A percentile compares a stretch with the other conserved stretches of the same genome.
Conservation (phyloP, 2,329 filamentous ascomycete genomes). For the Fusarium sp. region DNA sequence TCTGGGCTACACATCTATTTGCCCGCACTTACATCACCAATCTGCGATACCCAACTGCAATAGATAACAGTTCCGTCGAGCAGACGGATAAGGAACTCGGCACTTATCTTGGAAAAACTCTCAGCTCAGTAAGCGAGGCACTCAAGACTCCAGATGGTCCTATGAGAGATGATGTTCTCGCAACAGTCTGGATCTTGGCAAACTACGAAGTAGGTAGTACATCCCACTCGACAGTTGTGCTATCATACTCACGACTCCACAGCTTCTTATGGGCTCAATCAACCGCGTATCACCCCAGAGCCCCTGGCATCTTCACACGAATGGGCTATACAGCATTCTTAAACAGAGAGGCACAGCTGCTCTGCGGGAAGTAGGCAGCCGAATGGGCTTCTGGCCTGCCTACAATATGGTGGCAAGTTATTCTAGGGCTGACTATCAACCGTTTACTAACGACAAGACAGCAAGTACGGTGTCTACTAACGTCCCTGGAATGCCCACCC, state of each 20-base stretch:
- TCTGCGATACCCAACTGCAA: conserved; percentile 49
- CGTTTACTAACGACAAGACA: conserved; percentile 37
- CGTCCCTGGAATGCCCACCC: conserved; percentile 50
- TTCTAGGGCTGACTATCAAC: no score
- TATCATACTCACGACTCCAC: conserved; percentile 17
- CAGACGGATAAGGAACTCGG: conserved; percentile 51
- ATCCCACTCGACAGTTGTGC: neutral
- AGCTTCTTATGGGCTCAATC: conserved; percentile 56
- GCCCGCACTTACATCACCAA: conserved; percentile 56
- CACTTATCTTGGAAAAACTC: conserved; percentile 52
- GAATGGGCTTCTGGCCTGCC: conserved; percentile 54
- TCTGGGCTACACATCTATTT: conserved; percentile 56
- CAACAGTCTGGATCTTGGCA: conserved; percentile 56
- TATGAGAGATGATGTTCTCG: conserved; percentile 53
- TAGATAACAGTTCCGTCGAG: conserved; percentile 40
- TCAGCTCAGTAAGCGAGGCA: conserved; percentile 55
- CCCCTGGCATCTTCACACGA: conserved; percentile 54
- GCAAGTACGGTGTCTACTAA: conserved; percentile 55
- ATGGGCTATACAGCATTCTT: conserved; percentile 54
- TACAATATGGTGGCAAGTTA: conserved; percentile 54
- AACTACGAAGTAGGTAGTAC: conserved; percentile 53
- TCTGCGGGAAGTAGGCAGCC: conserved; percentile 43
- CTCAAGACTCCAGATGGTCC: conserved; percentile 48
- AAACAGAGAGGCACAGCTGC: conserved; percentile 49
- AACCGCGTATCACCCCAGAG: conserved; percentile 41